Evolutionary conservation across 352 stramenopile genomes (phyloP), one percentile per base, ranked within the genome.

Genomic region (Phytophthora pseudosyringae): DNA sequence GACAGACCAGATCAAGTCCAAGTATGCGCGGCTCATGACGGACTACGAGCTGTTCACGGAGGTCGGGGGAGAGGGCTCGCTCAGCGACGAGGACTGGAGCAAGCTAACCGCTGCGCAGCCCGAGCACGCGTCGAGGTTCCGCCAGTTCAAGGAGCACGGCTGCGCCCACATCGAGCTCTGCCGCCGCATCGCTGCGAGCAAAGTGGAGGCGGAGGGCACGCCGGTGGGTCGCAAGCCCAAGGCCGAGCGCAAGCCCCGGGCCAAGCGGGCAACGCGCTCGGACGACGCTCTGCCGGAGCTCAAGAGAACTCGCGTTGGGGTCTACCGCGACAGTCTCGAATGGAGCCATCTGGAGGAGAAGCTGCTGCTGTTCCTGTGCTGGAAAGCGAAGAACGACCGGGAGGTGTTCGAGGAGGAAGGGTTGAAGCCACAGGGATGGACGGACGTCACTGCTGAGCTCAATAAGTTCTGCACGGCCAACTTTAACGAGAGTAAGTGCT

Each of bases 1-100:
- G 28, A 41, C 64, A 80, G 67, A 76, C 28, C 67, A 80, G 21
- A 50, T 76, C 50, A 72, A 76, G 56, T 80, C 67, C 46, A 76
- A 80, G 57, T 76, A 70, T 50, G 49, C 56, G 26, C 67, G 67
- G 2, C 47, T 74, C 26, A 69, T 76, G 59, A 59, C 64, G 41
- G 71, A 80, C 35, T 74, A 74, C 55, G 67, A 76, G 11, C 39
- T 76, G 40, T 80, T 61, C 49, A 67, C 52, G 21, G 58, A 71
- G 12, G 51, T 68, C 12, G 40, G 46, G 10, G 54, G 50, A 28
- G 47, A 62, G 10, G 48, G 26, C 5, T 62, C 59, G 2, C 16
- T 66, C 4, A 63, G 41, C 25, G 32, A 67, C 3, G 46, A 64
- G 21, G 53, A 65, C 36, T 78, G 70, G 70, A 47, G 68, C 9